A percentile compares a stretch with the other conserved stretches of the same genome.
These are phyloP conservation scores for Aspergillus wentii DNA, from an alignment of 495 filamentous ascomycete species.

Conservation along the genomic window DNA sequence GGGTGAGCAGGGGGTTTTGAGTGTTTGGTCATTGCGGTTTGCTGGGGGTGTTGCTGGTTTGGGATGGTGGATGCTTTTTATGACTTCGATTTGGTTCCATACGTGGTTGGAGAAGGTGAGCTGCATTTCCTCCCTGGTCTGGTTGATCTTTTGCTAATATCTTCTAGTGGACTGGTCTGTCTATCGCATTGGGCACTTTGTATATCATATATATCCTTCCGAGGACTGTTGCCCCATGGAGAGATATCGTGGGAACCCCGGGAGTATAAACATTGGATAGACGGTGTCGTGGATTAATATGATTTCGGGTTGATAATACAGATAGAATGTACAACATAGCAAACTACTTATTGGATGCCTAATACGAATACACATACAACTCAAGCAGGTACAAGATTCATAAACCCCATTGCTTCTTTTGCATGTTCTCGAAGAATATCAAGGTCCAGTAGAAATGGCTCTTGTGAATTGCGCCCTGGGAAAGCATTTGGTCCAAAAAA, in stretches of 20 bases:
- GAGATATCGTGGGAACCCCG: conserved; percentile 68
- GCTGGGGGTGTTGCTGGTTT: conserved; percentile 47
- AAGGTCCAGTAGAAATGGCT: too few relatives aligned
- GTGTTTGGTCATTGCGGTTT: conserved; percentile 47
- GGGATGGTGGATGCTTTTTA: conserved; percentile 91
- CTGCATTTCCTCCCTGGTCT: conserved; percentile 8
- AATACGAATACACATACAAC: too few relatives aligned
- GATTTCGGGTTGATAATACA: too few relatives aligned
- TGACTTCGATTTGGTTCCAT: conserved; percentile 97
- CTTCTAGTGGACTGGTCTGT: conserved; percentile 62
- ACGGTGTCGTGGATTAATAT: too few relatives aligned
- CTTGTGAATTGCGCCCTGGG: too few relatives aligned
- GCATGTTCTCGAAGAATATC: too few relatives aligned
- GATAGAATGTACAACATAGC: too few relatives aligned
- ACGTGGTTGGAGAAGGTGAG: conserved; percentile 96
- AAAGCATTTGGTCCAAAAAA: too few relatives aligned
- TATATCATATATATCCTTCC: conserved; percentile 77
- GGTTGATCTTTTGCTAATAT: conserved; percentile 15
- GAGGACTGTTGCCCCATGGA: conserved; percentile 55
- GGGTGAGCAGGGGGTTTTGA: conserved; percentile 20
- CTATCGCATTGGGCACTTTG: conserved; percentile 62
- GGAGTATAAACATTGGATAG: conserved; percentile 58
- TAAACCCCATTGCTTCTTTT: too few relatives aligned
- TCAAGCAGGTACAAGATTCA: too few relatives aligned
- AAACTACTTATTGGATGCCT: too few relatives aligned